Evolutionary conservation across 306 rosid genomes (phyloP).

Genomic region (Mimosa bimucronata): DNA sequence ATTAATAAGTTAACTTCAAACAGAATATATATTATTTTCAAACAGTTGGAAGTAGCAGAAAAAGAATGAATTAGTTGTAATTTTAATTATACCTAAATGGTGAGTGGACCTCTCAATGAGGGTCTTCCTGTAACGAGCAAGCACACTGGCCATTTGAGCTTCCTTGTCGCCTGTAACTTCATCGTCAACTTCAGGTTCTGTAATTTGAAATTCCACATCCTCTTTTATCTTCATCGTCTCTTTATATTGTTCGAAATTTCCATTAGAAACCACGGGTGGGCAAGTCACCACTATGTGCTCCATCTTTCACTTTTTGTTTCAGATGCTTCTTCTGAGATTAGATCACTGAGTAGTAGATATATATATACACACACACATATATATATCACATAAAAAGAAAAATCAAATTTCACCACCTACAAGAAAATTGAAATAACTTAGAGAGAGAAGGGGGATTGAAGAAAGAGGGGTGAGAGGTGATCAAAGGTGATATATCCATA

Average conservation of each 20-base stretch:
- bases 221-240: neutral
- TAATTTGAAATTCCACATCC: neutral
- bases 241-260: neutral
- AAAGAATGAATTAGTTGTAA: too few species aligned
- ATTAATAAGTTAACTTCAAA: too few species aligned
- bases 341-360: neutral
- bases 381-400: neutral
- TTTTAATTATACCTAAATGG: neutral
- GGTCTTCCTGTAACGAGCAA: neutral
- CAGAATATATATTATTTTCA: too few species aligned
- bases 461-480: neutral
- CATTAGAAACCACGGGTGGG: neutral
- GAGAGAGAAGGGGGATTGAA: neutral
- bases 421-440: neutral
- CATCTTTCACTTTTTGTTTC: neutral
- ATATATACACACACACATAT: too few species aligned
- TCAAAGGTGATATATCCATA: neutral
- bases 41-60: too few species aligned
- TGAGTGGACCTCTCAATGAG: neutral
- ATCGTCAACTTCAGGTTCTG: neutral
- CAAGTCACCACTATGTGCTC: neutral
- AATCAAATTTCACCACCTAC: neutral
- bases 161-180: neutral
- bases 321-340: neutral
- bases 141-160: neutral